Percentiles rank a stretch among this genome's conserved stretches.
Conservation (phyloP, 78 protist genomes). For the Speleostelium caveatum region DNA sequence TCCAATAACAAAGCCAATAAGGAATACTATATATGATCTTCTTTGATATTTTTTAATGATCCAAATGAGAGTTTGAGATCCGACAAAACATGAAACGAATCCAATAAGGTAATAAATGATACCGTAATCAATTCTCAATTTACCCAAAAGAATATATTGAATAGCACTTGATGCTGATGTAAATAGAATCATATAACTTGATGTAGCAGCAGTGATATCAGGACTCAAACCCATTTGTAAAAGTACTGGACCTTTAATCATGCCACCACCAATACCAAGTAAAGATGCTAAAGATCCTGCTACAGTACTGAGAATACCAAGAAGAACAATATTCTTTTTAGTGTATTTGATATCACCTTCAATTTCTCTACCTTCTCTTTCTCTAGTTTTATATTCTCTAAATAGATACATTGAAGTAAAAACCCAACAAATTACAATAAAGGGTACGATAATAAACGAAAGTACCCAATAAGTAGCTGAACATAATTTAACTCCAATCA, state of each 20-base stretch:
- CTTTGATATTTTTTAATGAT: constrained; percentile 57
- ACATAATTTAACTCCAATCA: constrained; percentile 44
- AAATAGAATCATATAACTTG: constrained; percentile 75
- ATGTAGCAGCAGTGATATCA: constrained; percentile 72
- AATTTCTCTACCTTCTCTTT: constrained; percentile 1
- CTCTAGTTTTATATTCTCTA: neutral
- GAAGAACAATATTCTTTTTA: constrained; percentile 14
- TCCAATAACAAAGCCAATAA: constrained; percentile 39
- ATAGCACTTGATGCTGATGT: constrained; percentile 60
- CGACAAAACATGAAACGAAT: constrained; percentile 57
- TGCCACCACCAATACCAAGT: constrained; percentile 82
- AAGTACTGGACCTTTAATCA: constrained; percentile 78
- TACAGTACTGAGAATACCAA: constrained; percentile 9
- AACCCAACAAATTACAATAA: constrained; percentile 41
- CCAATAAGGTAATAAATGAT: constrained; percentile 48
- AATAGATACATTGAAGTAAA: constrained; percentile 25
- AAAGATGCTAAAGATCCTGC: constrained; percentile 72
- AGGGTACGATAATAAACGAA: constrained; percentile 45
- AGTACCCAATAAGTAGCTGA: constrained; percentile 64
- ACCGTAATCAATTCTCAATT: constrained; percentile 67
- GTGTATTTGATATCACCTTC: constrained; percentile 75
- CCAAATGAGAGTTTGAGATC: constrained; percentile 62
- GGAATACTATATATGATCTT: constrained; percentile 59
- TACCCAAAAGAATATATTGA: constrained; percentile 67
- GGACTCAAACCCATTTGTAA: constrained; percentile 68